Evolutionary conservation across 345 rosid genomes (phyloP).

Genomic region (Linum usitatissimum): DNA sequence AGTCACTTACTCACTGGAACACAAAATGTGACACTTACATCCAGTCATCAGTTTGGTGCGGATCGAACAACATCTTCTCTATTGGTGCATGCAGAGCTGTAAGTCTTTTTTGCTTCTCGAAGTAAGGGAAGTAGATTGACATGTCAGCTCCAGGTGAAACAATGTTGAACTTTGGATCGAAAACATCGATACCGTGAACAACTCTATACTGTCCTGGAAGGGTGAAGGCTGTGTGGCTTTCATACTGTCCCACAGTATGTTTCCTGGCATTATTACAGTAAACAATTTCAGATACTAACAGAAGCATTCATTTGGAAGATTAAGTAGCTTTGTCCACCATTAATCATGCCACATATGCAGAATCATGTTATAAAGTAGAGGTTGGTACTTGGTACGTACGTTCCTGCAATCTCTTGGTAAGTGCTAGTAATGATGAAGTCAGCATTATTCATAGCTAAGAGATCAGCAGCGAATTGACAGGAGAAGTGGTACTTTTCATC

Average conservation of each 20-base stretch:
- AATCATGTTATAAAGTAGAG: no score
- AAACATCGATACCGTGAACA: conserved; percentile 56
- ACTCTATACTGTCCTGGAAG: conserved; percentile 52
- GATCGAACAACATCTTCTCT: conserved; percentile 33
- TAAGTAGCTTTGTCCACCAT: background rate
- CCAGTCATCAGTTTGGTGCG: conserved; percentile 42
- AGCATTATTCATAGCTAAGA: background rate
- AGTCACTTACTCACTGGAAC: background rate
- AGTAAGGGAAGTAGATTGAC: conserved; percentile 49
- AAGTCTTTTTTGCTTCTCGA: conserved; percentile 39
- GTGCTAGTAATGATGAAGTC: background rate
- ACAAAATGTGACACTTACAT: conserved; percentile 28
- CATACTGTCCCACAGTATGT: conserved; percentile 45
- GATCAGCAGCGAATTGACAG: background rate
- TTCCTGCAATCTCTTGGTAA: background rate
- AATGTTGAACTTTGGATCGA: conserved; percentile 52
- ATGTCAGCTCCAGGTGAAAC: conserved; percentile 63
- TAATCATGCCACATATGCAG: no score
- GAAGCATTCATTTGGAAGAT: background rate
- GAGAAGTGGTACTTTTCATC: background rate
- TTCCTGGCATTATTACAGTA: conserved; percentile 22
- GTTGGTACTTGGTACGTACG: background rate
- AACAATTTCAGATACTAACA: no score
- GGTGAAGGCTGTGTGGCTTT: conserved; percentile 54
- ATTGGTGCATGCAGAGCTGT: conserved; percentile 40